Evolutionary conservation across 164 flowering plant genomes (phyloP).

Genomic region (Vitis vinifera): DNA sequence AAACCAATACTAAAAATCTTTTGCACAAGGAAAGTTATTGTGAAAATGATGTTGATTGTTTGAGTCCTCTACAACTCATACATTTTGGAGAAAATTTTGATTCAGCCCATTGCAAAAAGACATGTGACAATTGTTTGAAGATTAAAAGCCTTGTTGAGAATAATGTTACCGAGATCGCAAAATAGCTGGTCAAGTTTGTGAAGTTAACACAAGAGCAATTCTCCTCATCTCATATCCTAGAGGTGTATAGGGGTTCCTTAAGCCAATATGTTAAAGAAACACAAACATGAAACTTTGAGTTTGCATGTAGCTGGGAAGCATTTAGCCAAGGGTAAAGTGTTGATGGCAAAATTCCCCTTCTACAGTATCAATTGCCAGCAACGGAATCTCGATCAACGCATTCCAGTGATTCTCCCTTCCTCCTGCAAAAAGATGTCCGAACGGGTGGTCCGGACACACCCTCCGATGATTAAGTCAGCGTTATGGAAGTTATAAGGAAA

Average conservation of each 20-base stretch:
- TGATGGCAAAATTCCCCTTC: too few species aligned
- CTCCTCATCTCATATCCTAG: constrained; percentile 87
- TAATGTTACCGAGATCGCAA: constrained; percentile 74
- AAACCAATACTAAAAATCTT: constrained; percentile 88
- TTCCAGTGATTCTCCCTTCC: too few species aligned
- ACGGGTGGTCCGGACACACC: too few species aligned
- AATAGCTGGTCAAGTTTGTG: constrained; percentile 83
- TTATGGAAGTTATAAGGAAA: too few species aligned
- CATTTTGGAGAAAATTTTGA: constrained; percentile 79
- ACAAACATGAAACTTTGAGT: constrained; percentile 59
- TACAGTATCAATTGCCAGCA: too few species aligned
- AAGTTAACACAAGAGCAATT: constrained; percentile 65
- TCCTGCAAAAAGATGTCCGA: too few species aligned
- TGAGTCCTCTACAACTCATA: constrained; percentile 81
- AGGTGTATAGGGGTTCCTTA: constrained; percentile 90
- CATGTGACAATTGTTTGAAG: constrained; percentile 89
- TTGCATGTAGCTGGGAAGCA: constrained; percentile 94
- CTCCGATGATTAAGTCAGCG: too few species aligned
- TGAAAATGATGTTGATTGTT: constrained; percentile 95
- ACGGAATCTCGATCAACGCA: too few species aligned
- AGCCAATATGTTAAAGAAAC: constrained; percentile 86
- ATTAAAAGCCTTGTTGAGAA: constrained; percentile 56
- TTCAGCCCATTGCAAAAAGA: constrained; percentile 43
- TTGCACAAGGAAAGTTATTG: constrained; percentile 93
- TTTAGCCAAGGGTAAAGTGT: constrained; percentile 76